These are phyloP conservation scores for Ophiocytium majus DNA, from an alignment of 352 stramenopile species.

Conservation along the genomic window DNA sequence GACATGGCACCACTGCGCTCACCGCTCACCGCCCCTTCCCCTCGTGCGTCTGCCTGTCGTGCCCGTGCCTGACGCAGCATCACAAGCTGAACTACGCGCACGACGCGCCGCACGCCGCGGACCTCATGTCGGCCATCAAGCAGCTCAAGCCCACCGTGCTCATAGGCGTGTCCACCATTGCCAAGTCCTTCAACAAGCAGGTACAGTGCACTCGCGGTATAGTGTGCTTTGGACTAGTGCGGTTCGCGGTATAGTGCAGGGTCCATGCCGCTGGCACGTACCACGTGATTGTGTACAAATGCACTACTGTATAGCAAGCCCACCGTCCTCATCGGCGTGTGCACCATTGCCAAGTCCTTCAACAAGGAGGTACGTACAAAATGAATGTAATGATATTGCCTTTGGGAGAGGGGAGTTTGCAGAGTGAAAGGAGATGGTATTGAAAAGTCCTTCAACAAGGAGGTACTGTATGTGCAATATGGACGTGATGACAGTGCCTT, in stretches of 20 bases:
- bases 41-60: conserved; percentile 8
- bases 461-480: too few species aligned
- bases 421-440: too few species aligned
- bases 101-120: conserved; percentile 60
- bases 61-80: conserved; percentile 33
- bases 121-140: conserved; percentile 69
- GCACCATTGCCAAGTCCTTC: conserved; percentile 82
- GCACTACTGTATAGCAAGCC: too few species aligned
- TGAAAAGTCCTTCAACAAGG: too few species aligned
- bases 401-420: too few species aligned
- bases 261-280: too few species aligned
- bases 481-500: too few species aligned
- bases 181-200: conserved; percentile 78
- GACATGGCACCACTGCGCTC: neutral
- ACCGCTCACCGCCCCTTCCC: conserved; percentile 33
- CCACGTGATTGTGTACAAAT: too few species aligned
- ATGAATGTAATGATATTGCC: too few species aligned
- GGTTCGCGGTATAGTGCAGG: too few species aligned
- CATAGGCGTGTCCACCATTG: conserved; percentile 84
- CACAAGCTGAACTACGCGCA: conserved; percentile 77
- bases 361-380: conserved; percentile 62
- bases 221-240: too few species aligned
- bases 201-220: too few species aligned
- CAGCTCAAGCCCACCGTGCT: conserved; percentile 80
- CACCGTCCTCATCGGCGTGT: conserved; percentile 84